Percentiles rank a stretch among this genome's conserved stretches.
Conservation (phyloP, 1,139 yeast species). For the Meyerozyma athensensis region DNA sequence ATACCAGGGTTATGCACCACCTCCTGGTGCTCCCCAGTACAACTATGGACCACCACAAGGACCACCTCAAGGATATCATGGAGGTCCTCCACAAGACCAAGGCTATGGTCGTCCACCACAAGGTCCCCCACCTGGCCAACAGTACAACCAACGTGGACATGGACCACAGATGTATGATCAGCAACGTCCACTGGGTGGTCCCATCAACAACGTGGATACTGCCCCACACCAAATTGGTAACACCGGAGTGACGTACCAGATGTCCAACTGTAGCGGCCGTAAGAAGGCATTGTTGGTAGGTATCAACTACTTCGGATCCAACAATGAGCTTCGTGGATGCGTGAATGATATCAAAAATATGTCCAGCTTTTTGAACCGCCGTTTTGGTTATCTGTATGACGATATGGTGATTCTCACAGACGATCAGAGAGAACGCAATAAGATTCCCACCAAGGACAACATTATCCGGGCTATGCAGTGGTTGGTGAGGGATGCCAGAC, state of each 20-base stretch:
- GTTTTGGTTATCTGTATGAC: conserved; percentile 65
- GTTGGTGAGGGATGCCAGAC: conserved; percentile 76
- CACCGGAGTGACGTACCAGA: conserved; percentile 45
- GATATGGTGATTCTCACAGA: conserved; percentile 86
- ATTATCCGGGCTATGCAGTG: conserved; percentile 86
- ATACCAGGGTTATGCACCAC: no score
- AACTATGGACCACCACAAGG: conserved; percentile 8
- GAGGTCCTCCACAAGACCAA: no score
- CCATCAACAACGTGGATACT: conserved; percentile 16
- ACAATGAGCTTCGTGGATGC: conserved; percentile 73
- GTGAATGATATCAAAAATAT: conserved; percentile 76
- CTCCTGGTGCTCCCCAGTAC: conserved; percentile 9
- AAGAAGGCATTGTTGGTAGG: conserved; percentile 85
- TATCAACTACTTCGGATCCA: conserved; percentile 78
- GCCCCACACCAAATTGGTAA: conserved; percentile 32
- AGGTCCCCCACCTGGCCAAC: conserved; percentile 11
- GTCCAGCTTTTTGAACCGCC: conserved; percentile 48
- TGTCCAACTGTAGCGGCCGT: conserved; percentile 71
- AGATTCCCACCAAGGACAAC: conserved; percentile 73
- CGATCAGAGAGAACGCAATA: conserved; percentile 58
- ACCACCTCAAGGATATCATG: conserved; percentile 10
- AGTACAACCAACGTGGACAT: conserved; percentile 14
- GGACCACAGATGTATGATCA: conserved; percentile 16
- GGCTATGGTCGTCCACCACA: conserved; percentile 12
- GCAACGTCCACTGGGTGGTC: conserved; percentile 19